Evolutionary conservation across 495 filamentous ascomycete species (phyloP).

Genomic region (Margaritispora aquatica): DNA sequence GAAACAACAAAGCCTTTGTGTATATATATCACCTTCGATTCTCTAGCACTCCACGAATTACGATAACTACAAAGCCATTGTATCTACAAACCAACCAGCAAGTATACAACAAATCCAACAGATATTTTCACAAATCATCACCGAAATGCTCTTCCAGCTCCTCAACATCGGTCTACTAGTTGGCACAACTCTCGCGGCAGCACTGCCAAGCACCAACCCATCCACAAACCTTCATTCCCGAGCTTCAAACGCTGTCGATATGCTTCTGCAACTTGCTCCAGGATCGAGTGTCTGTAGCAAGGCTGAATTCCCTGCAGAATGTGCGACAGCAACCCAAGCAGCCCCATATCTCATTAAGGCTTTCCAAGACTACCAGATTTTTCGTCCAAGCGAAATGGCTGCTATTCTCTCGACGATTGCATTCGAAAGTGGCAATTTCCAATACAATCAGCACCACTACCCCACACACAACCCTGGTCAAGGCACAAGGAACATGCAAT

Average conservation of each 20-base stretch:
- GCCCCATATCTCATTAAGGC: constrained; percentile 48
- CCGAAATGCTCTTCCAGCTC: constrained; percentile 2
- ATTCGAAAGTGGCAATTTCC: constrained; percentile 62
- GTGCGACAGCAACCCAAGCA: constrained; percentile 58
- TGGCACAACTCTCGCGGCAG: neutral
- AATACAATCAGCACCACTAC: constrained; percentile 59
- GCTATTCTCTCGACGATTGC: constrained; percentile 58
- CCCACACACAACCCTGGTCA: constrained; percentile 56
- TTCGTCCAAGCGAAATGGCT: constrained; percentile 49
- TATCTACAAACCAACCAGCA: neutral
- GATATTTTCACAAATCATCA: neutral
- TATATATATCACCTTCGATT: neutral
- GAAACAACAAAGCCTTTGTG: neutral
- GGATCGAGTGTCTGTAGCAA: constrained; percentile 11
- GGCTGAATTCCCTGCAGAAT: constrained; percentile 41
- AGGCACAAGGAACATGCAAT: constrained; percentile 80
- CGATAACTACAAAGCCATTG: neutral
- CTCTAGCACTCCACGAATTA: neutral
- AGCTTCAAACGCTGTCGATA: constrained; percentile 1
- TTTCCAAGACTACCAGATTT: constrained; percentile 51
- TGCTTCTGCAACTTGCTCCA: constrained; percentile 20
- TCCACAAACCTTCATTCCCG: neutral
- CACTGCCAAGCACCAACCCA: constrained; percentile 2
- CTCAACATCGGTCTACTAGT: neutral
- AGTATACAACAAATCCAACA: neutral